Evolutionary conservation across 495 filamentous ascomycete genomes (phyloP).

Genomic region (Penicillium salamii): DNA sequence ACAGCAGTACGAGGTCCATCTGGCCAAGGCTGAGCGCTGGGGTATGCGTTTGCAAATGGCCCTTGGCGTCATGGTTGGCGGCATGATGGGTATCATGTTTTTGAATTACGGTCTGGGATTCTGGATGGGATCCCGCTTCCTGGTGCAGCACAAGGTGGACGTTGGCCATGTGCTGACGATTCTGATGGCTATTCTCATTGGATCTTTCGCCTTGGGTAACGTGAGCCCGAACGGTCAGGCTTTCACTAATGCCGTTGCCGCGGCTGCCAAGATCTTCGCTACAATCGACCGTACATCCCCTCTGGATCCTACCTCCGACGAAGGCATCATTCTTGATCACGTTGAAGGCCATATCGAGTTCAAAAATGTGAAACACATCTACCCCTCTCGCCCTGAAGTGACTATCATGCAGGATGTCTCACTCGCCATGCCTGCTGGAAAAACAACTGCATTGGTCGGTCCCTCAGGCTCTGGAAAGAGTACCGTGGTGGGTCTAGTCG

Average conservation of each 20-base stretch:
- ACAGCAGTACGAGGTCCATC: slow-evolving; percentile 73
- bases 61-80: slow-evolving; percentile 72
- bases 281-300: slow-evolving; percentile 92
- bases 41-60: slow-evolving; percentile 71
- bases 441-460: slow-evolving; percentile 83
- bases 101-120: slow-evolving; percentile 90
- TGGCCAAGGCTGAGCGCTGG: slow-evolving; percentile 69
- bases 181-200: slow-evolving; percentile 85
- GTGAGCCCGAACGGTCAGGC: slow-evolving; percentile 83
- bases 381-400: slow-evolving; percentile 88
- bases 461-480: slow-evolving; percentile 88
- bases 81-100: slow-evolving; percentile 80
- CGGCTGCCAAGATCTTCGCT: slow-evolving; percentile 84
- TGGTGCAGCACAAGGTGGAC: slow-evolving; percentile 62
- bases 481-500: slow-evolving; percentile 87
- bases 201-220: slow-evolving; percentile 86
- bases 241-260: slow-evolving; percentile 76
- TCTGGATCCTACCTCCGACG: slow-evolving; percentile 71
- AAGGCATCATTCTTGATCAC: slow-evolving; percentile 65
- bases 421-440: slow-evolving; percentile 76
- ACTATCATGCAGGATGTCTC: slow-evolving; percentile 80
- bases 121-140: slow-evolving; percentile 86
- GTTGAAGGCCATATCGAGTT: slow-evolving; percentile 79
- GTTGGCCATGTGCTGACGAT: slow-evolving; percentile 66
- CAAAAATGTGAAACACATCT: slow-evolving; percentile 84